Percentiles rank a stretch among this genome's conserved stretches.
Evolutionary conservation across 768 basidiomycete genomes (phyloP).

Genomic region (Mycena chlorophos): DNA sequence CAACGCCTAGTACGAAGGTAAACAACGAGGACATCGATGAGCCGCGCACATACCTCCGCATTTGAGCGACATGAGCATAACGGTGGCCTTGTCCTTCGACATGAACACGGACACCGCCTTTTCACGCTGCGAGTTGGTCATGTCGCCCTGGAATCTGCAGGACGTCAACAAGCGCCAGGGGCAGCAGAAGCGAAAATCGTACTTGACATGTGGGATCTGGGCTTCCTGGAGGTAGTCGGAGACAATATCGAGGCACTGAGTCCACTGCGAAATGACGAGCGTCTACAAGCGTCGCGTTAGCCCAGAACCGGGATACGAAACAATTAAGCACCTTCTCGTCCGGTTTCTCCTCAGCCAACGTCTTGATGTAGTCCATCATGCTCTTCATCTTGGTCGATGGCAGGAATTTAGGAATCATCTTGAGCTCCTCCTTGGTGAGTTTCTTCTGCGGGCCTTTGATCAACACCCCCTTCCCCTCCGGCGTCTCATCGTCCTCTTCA

Average conservation of each 20-base stretch:
- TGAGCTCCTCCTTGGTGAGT: slow-evolving; percentile 36
- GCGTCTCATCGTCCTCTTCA: slow-evolving; percentile 40
- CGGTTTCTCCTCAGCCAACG: slow-evolving; percentile 47
- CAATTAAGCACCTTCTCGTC: slow-evolving; percentile 56
- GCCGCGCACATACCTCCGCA: slow-evolving; percentile 48
- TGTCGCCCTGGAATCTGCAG: slow-evolving; percentile 58
- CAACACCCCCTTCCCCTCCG: slow-evolving; percentile 44
- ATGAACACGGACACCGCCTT: slow-evolving; percentile 59
- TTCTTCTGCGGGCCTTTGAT: slow-evolving; percentile 36
- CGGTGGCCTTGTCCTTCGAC: slow-evolving; percentile 53
- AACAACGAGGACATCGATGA: neutral
- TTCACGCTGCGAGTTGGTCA: slow-evolving; percentile 54
- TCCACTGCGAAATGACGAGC: slow-evolving; percentile 74
- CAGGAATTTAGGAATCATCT: slow-evolving; percentile 54
- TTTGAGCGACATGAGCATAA: slow-evolving; percentile 66
- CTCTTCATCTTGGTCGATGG: slow-evolving; percentile 75
- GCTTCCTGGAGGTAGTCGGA: slow-evolving; percentile 58
- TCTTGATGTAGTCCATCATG: slow-evolving; percentile 59
- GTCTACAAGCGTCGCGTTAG: slow-evolving; percentile 36
- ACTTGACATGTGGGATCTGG: slow-evolving; percentile 57
- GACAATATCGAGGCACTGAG: slow-evolving; percentile 61
- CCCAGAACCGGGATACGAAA: neutral
- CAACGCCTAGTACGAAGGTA: slow-evolving; percentile 35
- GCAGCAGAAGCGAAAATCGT: slow-evolving; percentile 13
- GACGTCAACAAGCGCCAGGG: neutral